These are phyloP conservation scores for Aspergillus ostianus DNA, from an alignment of 495 filamentous ascomycete genomes.

Conservation along the genomic window DNA sequence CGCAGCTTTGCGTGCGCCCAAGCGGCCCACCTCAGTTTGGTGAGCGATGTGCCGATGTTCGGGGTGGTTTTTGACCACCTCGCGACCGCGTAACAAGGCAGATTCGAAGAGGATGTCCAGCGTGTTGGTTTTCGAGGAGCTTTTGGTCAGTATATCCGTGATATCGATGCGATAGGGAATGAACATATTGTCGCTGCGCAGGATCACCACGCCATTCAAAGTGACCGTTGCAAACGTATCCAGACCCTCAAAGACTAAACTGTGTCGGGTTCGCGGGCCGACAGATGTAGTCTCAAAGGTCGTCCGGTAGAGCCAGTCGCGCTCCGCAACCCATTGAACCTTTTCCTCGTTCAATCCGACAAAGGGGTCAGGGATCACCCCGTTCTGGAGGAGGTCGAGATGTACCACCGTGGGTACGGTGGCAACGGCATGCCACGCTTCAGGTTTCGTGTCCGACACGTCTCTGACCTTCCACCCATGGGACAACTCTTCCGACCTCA, in stretches of 20 bases:
- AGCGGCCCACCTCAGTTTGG: slow-evolving; percentile 65
- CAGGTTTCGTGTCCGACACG: slow-evolving; percentile 9
- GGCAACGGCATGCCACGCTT: slow-evolving; percentile 4
- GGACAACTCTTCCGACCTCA: slow-evolving; percentile 1
- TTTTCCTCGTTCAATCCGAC: slow-evolving; percentile 67
- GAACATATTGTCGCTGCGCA: slow-evolving; percentile 72
- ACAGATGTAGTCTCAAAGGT: slow-evolving; percentile 1
- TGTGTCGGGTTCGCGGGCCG: background rate
- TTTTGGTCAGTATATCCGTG: slow-evolving; percentile 33
- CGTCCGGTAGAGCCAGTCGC: slow-evolving; percentile 54
- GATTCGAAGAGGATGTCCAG: slow-evolving; percentile 42
- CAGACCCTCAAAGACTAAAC: slow-evolving; percentile 11
- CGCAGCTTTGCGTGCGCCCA: slow-evolving; percentile 69
- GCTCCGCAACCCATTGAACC: slow-evolving; percentile 74
- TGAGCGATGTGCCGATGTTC: slow-evolving; percentile 43
- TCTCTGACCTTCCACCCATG: slow-evolving; percentile 1
- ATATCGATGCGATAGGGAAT: slow-evolving; percentile 63
- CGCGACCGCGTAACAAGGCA: slow-evolving; percentile 34
- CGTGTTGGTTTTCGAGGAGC: slow-evolving; percentile 21
- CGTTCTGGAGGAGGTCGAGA: slow-evolving; percentile 59
- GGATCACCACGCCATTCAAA: slow-evolving; percentile 61
- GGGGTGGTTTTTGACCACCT: slow-evolving; percentile 34
- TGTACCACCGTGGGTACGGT: slow-evolving; percentile 48
- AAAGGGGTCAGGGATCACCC: slow-evolving; percentile 65
- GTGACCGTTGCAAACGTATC: slow-evolving; percentile 68